Percentiles rank a stretch among this genome's conserved stretches.
These are phyloP conservation scores for Creolimax fragrantissima DNA, from an alignment of 78 protist species.

Conservation along the genomic window DNA sequence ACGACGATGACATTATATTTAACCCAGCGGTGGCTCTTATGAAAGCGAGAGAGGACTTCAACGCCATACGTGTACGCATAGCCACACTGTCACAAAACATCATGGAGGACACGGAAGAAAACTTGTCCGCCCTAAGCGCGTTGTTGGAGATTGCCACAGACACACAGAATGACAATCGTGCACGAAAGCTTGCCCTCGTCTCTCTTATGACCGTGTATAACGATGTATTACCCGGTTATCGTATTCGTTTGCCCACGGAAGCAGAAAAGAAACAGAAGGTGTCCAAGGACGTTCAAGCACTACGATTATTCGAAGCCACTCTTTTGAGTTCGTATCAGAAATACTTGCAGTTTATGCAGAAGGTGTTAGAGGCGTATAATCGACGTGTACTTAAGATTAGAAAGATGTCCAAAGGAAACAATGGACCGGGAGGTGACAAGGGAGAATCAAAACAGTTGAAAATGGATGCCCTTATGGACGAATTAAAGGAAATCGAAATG, in stretches of 20 bases:
- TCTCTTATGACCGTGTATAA: background rate
- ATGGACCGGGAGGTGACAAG: background rate
- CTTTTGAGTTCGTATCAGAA: slow-evolving; percentile 10
- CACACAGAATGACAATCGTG: background rate
- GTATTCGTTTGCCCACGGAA: slow-evolving; percentile 26
- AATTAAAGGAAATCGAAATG: background rate
- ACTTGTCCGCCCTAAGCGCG: background rate
- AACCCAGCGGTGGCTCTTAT: background rate
- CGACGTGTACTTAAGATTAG: background rate
- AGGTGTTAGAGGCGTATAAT: background rate
- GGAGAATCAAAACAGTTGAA: background rate
- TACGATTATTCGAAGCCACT: slow-evolving; percentile 17
- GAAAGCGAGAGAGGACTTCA: background rate
- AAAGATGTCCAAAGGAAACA: background rate
- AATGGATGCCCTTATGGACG: background rate
- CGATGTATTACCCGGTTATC: slow-evolving; percentile 43
- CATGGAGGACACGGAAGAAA: background rate
- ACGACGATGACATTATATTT: background rate
- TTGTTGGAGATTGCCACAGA: background rate
- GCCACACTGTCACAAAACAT: background rate
- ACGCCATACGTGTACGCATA: background rate
- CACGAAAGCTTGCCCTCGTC: background rate
- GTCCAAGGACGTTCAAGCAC: slow-evolving; percentile 26
- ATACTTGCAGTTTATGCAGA: slow-evolving; percentile 20
- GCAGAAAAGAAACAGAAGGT: slow-evolving; percentile 16